phyloP scores from a whole-genome alignment of 768 basidiomycete genomes.

The Podaxis sp. region DNA sequence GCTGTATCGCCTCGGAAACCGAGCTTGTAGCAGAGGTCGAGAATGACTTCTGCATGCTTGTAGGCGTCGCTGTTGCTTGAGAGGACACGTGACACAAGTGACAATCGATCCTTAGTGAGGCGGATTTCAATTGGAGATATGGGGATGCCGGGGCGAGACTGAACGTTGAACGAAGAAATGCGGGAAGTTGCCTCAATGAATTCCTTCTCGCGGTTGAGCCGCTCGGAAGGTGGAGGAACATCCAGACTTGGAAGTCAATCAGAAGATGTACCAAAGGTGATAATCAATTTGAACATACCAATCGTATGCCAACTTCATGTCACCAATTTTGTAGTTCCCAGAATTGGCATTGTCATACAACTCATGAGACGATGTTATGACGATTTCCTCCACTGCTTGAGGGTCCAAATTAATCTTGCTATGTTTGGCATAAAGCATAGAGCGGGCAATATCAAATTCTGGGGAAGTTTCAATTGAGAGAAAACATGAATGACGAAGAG shows the following conservation, averaged over 20 bases:
- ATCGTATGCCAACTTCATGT: slow-evolving; percentile 96
- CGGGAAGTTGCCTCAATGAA: slow-evolving; percentile 98
- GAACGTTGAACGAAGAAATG: slow-evolving; percentile 88
- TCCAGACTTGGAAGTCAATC: slow-evolving; percentile 53
- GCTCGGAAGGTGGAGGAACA: slow-evolving; percentile 65
- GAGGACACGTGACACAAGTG: slow-evolving; percentile 83
- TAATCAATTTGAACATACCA: slow-evolving; percentile 55
- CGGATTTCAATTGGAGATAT: slow-evolving; percentile 94
- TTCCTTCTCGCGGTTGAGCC: slow-evolving; percentile 68
- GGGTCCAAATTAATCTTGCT: slow-evolving; percentile 49
- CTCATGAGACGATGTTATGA: slow-evolving; percentile 78
- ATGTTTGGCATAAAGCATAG: slow-evolving; percentile 48
- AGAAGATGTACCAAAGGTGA: slow-evolving; percentile 1
- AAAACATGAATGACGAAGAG: not conserved
- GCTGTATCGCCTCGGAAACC: slow-evolving; percentile 70
- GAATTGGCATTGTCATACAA: slow-evolving; percentile 93
- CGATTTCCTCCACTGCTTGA: slow-evolving; percentile 68
- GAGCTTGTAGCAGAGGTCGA: slow-evolving; percentile 87
- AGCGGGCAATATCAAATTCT: slow-evolving; percentile 71
- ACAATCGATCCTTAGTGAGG: slow-evolving; percentile 83
- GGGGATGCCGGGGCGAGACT: slow-evolving; percentile 68
- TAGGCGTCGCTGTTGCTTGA: slow-evolving; percentile 85
- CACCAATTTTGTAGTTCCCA: slow-evolving; percentile 89
- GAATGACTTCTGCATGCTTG: slow-evolving; percentile 87
- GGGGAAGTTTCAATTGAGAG: slow-evolving; percentile 13